Percentiles rank a stretch among this genome's conserved stretches.
Conservation (phyloP, 1,139 yeast species). For the Lodderomyces margitis region DNA sequence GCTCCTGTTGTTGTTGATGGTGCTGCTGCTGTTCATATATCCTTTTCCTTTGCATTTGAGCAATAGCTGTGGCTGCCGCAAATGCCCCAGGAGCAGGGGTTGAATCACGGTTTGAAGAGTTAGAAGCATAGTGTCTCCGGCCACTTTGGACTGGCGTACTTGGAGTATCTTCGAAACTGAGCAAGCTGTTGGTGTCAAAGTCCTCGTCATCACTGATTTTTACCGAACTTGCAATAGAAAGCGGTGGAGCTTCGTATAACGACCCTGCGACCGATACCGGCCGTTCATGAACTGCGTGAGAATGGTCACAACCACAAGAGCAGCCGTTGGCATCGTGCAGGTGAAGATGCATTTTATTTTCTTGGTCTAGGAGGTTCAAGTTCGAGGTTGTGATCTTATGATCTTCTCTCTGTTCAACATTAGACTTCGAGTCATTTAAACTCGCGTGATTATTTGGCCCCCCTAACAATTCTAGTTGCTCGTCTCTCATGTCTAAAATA, state of each 20-base stretch:
- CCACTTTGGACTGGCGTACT: constrained; percentile 4
- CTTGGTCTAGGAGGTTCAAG: constrained; percentile 17
- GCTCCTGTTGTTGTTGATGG: constrained; percentile 19
- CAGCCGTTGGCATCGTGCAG: constrained; percentile 41
- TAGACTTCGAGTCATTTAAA: constrained; percentile 9
- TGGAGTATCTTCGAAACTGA: constrained; percentile 30
- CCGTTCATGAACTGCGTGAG: constrained; percentile 56
- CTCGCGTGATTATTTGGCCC: constrained; percentile 7
- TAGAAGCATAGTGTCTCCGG: constrained; percentile 15
- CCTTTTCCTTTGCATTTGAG: constrained; percentile 46
- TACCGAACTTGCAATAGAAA: constrained; percentile 34
- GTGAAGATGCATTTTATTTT: constrained; percentile 18
- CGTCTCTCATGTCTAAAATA: constrained; percentile 58
- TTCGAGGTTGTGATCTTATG: constrained; percentile 19
- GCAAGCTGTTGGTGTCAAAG: constrained; percentile 45
- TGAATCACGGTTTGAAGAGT: constrained; percentile 31
- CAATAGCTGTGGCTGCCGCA: constrained; percentile 72
- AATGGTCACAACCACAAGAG: constrained; percentile 54
- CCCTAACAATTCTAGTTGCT: constrained; percentile 41
- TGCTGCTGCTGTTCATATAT: constrained; percentile 21
- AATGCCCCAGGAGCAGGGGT: constrained; percentile 74
- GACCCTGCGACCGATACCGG: constrained; percentile 67
- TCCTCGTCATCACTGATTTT: constrained; percentile 47
- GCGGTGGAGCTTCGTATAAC: constrained; percentile 36
- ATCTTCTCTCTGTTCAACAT: constrained; percentile 3